Evolutionary conservation across 495 filamentous ascomycete genomes (phyloP).

Genomic region (Penicillium lagena): DNA sequence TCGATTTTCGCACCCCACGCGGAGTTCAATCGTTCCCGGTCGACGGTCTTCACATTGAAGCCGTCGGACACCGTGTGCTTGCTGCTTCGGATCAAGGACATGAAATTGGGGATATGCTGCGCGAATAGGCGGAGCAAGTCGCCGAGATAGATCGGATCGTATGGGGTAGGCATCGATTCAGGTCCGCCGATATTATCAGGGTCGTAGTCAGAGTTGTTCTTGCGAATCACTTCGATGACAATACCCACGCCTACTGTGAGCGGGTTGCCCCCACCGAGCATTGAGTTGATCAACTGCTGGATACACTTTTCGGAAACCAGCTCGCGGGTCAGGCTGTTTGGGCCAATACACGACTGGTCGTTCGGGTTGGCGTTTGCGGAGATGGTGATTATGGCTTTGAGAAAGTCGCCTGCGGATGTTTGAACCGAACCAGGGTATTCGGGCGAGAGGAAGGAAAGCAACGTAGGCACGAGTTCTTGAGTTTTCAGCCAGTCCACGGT

Average conservation of each 20-base stretch:
- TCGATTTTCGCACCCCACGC: conserved; percentile 91
- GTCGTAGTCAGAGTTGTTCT: conserved; percentile 99
- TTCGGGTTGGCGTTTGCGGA: conserved; percentile 97
- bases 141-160: conserved; percentile 95
- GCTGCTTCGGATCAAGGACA: conserved; percentile 72
- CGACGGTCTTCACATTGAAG: conserved; percentile 51
- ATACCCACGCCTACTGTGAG: conserved; percentile 96
- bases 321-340: conserved; percentile 92
- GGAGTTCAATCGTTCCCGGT: conserved; percentile 62
- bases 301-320: conserved; percentile 87
- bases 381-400: conserved; percentile 98
- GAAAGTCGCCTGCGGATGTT: conserved; percentile 93
- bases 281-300: conserved; percentile 73
- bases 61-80: conserved; percentile 54
- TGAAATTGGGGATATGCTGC: conserved; percentile 88
- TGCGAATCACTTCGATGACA: conserved; percentile 96
- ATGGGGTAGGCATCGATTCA: conserved; percentile 68
- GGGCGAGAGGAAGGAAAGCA: conserved; percentile 81
- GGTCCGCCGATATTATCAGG: conserved; percentile 76
- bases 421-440: conserved; percentile 81
- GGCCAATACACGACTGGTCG: conserved; percentile 95
- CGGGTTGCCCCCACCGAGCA: conserved; percentile 91
- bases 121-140: conserved; percentile 89
- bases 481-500: conserved; percentile 97
- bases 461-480: conserved; percentile 79